Conservation (phyloP, 768 basidiomycete species). For the Trametes villosa region DNA sequence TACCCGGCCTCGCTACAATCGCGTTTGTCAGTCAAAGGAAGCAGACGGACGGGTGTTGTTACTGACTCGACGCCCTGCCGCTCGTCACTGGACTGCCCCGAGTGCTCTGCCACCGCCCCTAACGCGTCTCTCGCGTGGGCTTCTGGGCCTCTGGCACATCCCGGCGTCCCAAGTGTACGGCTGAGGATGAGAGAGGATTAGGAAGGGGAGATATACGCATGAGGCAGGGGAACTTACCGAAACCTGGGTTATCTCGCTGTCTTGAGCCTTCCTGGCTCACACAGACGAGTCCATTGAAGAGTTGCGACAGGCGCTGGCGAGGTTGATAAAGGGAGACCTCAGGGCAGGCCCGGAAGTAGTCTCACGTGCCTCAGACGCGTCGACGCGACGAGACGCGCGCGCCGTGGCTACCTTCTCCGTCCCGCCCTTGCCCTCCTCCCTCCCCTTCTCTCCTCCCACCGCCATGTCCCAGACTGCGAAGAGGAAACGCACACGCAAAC, state of each 20-base stretch:
- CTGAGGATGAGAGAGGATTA: background rate
- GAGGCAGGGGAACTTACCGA: background rate
- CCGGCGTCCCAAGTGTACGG: conserved; percentile 4
- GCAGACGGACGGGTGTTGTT: no score
- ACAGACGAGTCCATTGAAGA: conserved; percentile 23
- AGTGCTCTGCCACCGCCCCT: conserved; percentile 5
- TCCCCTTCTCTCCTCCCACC: background rate
- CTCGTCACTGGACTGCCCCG: conserved; percentile 10
- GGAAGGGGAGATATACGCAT: no score
- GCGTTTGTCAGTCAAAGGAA: background rate
- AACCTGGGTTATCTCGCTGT: conserved; percentile 15
- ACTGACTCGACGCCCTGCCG: conserved; percentile 13
- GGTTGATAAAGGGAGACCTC: background rate
- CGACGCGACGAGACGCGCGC: conserved; percentile 11
- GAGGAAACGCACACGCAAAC: conserved; percentile 1
- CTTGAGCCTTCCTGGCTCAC: background rate
- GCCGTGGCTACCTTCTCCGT: background rate
- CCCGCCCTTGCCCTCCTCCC: background rate
- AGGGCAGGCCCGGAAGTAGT: conserved; percentile 2
- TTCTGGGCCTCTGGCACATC: background rate
- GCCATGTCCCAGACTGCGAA: conserved; percentile 4
- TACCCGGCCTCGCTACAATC: conserved; percentile 2
- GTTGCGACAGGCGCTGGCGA: background rate
- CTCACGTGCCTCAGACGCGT: conserved; percentile 19
- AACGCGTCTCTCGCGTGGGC: conserved; percentile 6